Evolutionary conservation across 345 rosid species (phyloP), one percentile per base, ranked within the genome.

Genomic region (Camelina laxa): DNA sequence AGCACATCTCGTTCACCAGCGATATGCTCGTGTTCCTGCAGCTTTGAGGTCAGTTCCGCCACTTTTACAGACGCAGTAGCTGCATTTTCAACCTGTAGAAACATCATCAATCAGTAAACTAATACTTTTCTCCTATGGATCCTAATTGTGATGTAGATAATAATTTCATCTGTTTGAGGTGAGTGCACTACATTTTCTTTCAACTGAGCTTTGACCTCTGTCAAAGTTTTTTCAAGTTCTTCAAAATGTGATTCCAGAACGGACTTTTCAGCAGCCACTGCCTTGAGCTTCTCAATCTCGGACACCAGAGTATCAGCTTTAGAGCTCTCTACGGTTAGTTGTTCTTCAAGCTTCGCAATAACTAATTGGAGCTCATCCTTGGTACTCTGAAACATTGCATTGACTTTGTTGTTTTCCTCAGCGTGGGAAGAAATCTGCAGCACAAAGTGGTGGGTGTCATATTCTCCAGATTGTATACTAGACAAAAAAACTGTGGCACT

Each of bases 361-460:
- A 80, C 70, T 31, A 91, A 82, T 12, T 90, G 91, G 79, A 89
- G 94, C 79, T 95, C 97, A 61, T 75, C 80, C 88, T 84, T 91
- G 39, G 92, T 76, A 75, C 78, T 84, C 67, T 87, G 87, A 67
- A 84, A 70, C 12, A 86, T 70, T 75, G 80, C 94, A 62, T 82
- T 86, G 47, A 89, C 91, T 71, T 78, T 82, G 77, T 77, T 85
- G 75, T 84, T 86, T 83, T 90, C 94, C 81, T 92, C 95, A 85
- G 80, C 53, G 24, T 86, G 79, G 2, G 92, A 87, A 72, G 87
- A 86, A 58, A 92, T 84, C 99, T 95, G 87, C 54, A 74, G 42
- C 50, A 80, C 22, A 48, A 57, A 63, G 16, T 55, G 63, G 59
- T 50, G 54, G 63, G 59, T 50, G 54, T 67, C 21, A 48, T 33